Base-by-base conservation (phyloP, 2,329 filamentous ascomycete genomes). In the Amphichorda felina region DNA sequence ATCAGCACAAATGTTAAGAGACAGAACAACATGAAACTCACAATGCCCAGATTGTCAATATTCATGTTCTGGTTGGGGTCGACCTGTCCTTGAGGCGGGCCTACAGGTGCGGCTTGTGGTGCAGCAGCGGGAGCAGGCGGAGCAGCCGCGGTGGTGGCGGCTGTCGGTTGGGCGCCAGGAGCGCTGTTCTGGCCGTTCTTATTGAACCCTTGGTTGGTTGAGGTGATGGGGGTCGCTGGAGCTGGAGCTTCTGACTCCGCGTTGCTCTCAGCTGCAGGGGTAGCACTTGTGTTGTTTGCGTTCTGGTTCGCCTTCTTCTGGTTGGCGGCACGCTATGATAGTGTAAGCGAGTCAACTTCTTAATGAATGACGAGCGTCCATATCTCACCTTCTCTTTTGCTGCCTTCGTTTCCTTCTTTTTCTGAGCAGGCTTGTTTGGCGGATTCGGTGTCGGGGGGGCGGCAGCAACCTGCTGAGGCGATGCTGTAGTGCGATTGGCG, bases 371-470 rank as follows among this genome's bases (percentile, higher is more conserved):
- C 21, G 10, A 6, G 6, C 10, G 6, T 6, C 21, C 6, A 24
- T 24, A 24, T 24, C 63, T 61, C 70, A 83, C 80, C 76, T 85
- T 84, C 38, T 60, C 65, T 56, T 79, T 82, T 5, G 72, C 64
- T 41, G 64, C 69, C 57, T 79, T 80, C 5, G 60, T 63, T 22
- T 77, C 75, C 64, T 85, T 83, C 70, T 89, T 89, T 57, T 85
- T 87, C 1, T 82, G 80, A 24, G 74, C 77, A 4, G 79, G 59
- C 63, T 89, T 89, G 50, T 77, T 79, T 2, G 65, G 56, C 51
- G 85, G 81, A 35, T 75, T 78, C 2, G 84, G 84, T 4, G 84
- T 91, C 2, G 83, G 83, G 1, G 84, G 83, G 25, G 79, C 80
- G 6, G 75, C 70, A 40, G 69, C 74, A 41, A 69, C 70, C 45